A percentile compares a stretch with the other conserved stretches of the same genome.
Conservation (phyloP, 202 grass and related monocot genomes). For the Musa balbisiana region DNA sequence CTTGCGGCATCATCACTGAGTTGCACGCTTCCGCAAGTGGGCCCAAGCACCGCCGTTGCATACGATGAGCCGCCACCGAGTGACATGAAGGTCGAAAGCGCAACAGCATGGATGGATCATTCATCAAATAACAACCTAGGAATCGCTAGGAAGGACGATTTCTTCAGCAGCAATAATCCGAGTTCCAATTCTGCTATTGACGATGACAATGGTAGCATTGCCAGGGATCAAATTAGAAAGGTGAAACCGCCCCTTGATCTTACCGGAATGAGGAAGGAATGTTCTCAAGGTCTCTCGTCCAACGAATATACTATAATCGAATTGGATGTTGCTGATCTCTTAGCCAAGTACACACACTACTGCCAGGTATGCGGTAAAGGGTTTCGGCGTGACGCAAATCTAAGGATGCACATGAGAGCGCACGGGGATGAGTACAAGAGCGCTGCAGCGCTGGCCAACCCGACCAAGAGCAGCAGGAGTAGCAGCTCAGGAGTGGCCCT, state of each 20-base stretch:
- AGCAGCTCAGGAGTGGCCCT: not conserved
- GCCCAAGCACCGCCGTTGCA: not conserved
- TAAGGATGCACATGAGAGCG: constrained; percentile 31
- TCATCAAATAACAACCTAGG: not conserved
- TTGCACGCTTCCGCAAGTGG: constrained; percentile 1
- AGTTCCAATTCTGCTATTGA: too few species aligned
- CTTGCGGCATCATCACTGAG: not conserved
- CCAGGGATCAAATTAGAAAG: not conserved
- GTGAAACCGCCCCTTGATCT: not conserved
- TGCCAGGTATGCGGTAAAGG: constrained; percentile 36
- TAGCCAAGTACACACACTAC: constrained; percentile 29
- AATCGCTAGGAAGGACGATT: not conserved
- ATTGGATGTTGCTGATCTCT: constrained; percentile 15
- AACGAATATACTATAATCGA: constrained; percentile 18
- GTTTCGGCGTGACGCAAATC: constrained; percentile 33
- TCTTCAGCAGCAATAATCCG: not conserved
- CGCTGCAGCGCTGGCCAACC: constrained; percentile 15
- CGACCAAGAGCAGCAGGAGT: not conserved
- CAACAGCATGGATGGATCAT: not conserved
- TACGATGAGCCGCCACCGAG: not conserved
- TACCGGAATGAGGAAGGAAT: not conserved
- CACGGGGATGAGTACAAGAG: constrained; percentile 48
- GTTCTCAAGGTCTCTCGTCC: not conserved
- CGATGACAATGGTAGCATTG: not conserved
- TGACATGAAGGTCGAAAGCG: not conserved